A percentile compares a stretch with the other conserved stretches of the same genome.
Conservation (phyloP, 1,284 basidiomycete species). For the Stygiomarasmius scandens region DNA sequence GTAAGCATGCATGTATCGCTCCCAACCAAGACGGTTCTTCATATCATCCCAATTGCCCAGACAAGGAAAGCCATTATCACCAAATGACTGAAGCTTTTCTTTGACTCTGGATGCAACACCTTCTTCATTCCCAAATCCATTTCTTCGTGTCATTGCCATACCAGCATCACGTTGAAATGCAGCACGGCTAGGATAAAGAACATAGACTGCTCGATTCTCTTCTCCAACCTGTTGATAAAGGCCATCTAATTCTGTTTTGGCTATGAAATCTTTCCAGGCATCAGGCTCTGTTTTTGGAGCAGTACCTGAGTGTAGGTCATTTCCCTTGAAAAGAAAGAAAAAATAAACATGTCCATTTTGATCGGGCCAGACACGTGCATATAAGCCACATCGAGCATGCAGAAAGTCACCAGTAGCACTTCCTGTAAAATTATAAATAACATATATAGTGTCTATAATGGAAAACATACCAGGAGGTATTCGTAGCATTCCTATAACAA, state of each 20-base stretch:
- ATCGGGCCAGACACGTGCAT: not conserved
- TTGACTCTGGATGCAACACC: not conserved
- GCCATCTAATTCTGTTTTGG: not conserved
- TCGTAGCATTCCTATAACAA: conserved; percentile 2
- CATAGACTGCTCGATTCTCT: conserved; percentile 7
- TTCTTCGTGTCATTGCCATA: not conserved
- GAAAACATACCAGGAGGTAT: conserved; percentile 6
- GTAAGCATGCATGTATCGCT: not conserved
- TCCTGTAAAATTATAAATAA: no score
- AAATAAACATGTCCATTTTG: not conserved
- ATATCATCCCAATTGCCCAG: not conserved
- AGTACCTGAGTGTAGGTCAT: conserved; percentile 14
- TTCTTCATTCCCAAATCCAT: not conserved
- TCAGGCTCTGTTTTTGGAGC: not conserved
- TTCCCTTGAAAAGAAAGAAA: conserved; percentile 12
- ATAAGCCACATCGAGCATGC: conserved; percentile 8
- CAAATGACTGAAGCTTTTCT: not conserved
- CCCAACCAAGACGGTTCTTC: not conserved
- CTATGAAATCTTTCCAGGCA: not conserved
- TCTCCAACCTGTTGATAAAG: not conserved
- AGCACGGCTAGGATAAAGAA: conserved; percentile 4
- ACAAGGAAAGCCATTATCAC: not conserved
- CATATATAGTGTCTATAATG: no score
- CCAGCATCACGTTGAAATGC: not conserved
- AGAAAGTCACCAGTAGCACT: conserved; percentile 13